phyloP scores from a whole-genome alignment of 129 eudicot species.

The Pittosporum tobira region DNA sequence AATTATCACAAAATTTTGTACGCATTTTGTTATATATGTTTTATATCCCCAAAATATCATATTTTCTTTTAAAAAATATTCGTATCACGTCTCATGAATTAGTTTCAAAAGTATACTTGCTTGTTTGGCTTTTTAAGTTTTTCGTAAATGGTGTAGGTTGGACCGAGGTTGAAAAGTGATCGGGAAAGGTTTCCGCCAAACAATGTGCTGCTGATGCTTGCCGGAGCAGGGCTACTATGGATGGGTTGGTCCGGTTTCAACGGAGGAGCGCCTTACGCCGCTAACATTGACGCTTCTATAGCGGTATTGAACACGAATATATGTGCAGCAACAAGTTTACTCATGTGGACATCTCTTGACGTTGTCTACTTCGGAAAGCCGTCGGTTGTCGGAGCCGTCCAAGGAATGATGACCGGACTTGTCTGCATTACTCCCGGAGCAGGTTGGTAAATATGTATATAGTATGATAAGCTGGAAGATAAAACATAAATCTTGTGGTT shows the following conservation, averaged over 20 bases:
- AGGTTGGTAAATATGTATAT: constrained; percentile 21
- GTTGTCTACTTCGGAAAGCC: constrained; percentile 69
- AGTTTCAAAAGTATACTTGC: background rate
- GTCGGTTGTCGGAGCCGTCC: constrained; percentile 71
- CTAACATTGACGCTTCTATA: constrained; percentile 45
- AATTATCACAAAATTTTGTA: too few relatives aligned
- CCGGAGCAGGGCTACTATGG: constrained; percentile 73
- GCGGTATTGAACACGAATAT: constrained; percentile 66
- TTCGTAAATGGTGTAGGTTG: constrained; percentile 34
- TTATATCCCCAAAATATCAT: too few relatives aligned
- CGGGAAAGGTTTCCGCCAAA: constrained; percentile 78
- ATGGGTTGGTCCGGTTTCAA: constrained; percentile 89
- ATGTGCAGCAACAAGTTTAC: constrained; percentile 63
- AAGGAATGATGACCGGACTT: constrained; percentile 82
- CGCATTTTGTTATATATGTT: too few relatives aligned
- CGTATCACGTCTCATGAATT: too few relatives aligned
- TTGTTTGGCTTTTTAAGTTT: background rate
- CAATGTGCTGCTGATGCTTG: constrained; percentile 58
- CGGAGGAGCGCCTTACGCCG: constrained; percentile 76
- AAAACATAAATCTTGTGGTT: too few relatives aligned
- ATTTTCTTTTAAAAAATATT: too few relatives aligned
- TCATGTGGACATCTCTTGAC: constrained; percentile 72
- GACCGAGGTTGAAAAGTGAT: constrained; percentile 60
- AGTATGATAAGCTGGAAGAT: background rate
- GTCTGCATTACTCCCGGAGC: constrained; percentile 80